phyloP scores from a whole-genome alignment of 75 land plant species.

The Pseudotsuga menziesii region DNA sequence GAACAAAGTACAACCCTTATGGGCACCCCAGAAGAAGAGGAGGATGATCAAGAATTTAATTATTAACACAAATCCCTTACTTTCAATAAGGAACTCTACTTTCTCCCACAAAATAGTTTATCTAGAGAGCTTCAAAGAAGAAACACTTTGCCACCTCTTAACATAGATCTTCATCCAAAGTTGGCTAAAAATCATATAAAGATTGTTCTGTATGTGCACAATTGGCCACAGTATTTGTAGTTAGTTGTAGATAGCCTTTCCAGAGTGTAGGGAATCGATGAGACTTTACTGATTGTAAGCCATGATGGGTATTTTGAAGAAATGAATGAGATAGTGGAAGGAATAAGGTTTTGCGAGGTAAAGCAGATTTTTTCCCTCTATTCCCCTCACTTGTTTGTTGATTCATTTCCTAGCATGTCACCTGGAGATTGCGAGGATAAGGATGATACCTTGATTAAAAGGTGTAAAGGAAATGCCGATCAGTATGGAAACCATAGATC shows the following conservation, averaged over 20 bases:
- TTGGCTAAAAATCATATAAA: slow-evolving; percentile 53
- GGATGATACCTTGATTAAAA: slow-evolving; percentile 35
- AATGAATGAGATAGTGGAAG: slow-evolving; percentile 75
- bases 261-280: slow-evolving; percentile 72
- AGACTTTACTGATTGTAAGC: slow-evolving; percentile 87
- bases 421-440: slow-evolving; percentile 70
- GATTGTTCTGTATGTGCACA: slow-evolving; percentile 94
- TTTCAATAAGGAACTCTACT: not conserved
- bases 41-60: no score
- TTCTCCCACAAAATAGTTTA: slow-evolving; percentile 41
- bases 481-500: slow-evolving; percentile 93
- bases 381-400: slow-evolving; percentile 79
- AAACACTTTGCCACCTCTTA: slow-evolving; percentile 71
- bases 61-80: not conserved
- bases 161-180: slow-evolving; percentile 69
- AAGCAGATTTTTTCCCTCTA: slow-evolving; percentile 94
- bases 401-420: slow-evolving; percentile 80
- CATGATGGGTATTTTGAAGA: slow-evolving; percentile 96
- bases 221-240: slow-evolving; percentile 80
- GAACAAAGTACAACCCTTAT: no score
- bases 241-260: slow-evolving; percentile 69
- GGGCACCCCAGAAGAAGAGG: slow-evolving; percentile 1
- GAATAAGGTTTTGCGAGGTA: slow-evolving; percentile 86
- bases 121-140: slow-evolving; percentile 42
- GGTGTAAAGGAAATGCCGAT: slow-evolving; percentile 75